Percentiles rank a stretch among this genome's conserved stretches.
Conservation (phyloP, 2,329 filamentous ascomycete genomes). For the Cladosporium phlei region DNA sequence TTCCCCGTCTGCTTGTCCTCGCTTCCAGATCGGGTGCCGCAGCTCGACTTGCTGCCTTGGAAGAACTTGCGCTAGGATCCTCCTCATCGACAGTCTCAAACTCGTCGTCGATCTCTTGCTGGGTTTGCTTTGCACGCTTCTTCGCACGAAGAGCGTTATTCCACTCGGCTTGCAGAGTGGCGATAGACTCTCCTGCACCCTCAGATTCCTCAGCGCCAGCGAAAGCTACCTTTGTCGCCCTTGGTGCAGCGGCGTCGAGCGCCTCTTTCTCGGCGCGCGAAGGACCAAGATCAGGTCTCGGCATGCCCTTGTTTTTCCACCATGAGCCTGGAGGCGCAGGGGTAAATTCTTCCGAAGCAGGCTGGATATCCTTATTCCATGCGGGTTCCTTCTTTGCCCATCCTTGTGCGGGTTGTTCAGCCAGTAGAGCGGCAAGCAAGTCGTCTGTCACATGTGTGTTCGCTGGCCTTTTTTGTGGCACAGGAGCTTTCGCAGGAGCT, state of each 20-base stretch:
- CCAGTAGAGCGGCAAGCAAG: conserved; percentile 18
- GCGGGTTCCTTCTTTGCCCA: conserved; percentile 22
- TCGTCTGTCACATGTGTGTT: conserved; percentile 20
- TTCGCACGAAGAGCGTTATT: conserved; percentile 22
- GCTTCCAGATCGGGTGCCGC: neutral
- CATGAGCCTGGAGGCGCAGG: conserved; percentile 24
- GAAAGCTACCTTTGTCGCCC: conserved; percentile 20
- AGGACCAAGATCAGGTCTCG: conserved; percentile 22
- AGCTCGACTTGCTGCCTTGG: neutral
- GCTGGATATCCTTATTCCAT: conserved; percentile 12
- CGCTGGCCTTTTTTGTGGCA: neutral
- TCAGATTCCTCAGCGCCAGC: conserved; percentile 2
- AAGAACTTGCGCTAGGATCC: neutral
- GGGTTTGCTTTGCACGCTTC: conserved; percentile 20
- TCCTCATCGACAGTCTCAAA: conserved; percentile 6
- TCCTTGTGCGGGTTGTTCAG: conserved; percentile 16
- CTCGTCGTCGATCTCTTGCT: neutral
- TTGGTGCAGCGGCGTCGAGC: conserved; percentile 16
- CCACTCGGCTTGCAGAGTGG: conserved; percentile 25
- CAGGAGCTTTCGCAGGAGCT: neutral
- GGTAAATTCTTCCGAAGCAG: conserved; percentile 20
- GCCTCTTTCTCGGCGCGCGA: conserved; percentile 14
- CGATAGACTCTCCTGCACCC: conserved; percentile 19
- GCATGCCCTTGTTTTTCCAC: conserved; percentile 23
- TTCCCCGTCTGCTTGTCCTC: conserved; percentile 20